Evolutionary conservation across 2,329 filamentous ascomycete genomes (phyloP), one percentile per base, ranked within the genome.

Genomic region (Colletotrichum sp.): DNA sequence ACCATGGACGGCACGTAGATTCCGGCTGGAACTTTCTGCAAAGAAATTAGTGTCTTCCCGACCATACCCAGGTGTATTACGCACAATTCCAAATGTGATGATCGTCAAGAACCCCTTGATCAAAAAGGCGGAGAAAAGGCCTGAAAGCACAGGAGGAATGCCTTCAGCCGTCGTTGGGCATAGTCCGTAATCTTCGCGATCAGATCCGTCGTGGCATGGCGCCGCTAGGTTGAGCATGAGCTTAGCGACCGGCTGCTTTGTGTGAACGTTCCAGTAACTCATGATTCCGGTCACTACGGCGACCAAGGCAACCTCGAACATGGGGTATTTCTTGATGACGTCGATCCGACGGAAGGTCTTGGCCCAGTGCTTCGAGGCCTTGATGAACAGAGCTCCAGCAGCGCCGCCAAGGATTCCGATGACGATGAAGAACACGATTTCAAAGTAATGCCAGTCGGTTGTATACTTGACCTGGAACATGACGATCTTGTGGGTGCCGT

Each of bases 1-100:
- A 99, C 97, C 97, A 99, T 99, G 80, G 96, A 98, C 5, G 97
- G 97, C 3, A 99, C 96, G 80, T 99, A 99, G 79, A 99, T 98
- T 78, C 97, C 97, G 1, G 96, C 96, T 12, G 97, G 97, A 1
- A 99, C 93, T 89, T 99, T 99, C 89, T 92, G 32, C n/a, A 0
- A 82, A 65, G 9, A 15, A 2, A 4, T 7, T 27, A 82, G 81
- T 27, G 19, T 63, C 25, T 49, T 55, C 8, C 11, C 36, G 16
- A 39, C 36, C 5, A 19, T 19, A 39, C 16, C 36, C 36, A 19
- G 36, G 15, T 22, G 13, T 19, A 9, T 25, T 39, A 88, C 90
- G 84, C 85, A 92, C 90, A 79, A 98, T 96, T 30, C 96, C 96
- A 85, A 99, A 99, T 0, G 96, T 98, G 78, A 98, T 93, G 62